Evolutionary conservation across 2,329 filamentous ascomycete genomes (phyloP), one percentile per base, ranked within the genome.

Genomic region (Colletotrichum theobromicola): DNA sequence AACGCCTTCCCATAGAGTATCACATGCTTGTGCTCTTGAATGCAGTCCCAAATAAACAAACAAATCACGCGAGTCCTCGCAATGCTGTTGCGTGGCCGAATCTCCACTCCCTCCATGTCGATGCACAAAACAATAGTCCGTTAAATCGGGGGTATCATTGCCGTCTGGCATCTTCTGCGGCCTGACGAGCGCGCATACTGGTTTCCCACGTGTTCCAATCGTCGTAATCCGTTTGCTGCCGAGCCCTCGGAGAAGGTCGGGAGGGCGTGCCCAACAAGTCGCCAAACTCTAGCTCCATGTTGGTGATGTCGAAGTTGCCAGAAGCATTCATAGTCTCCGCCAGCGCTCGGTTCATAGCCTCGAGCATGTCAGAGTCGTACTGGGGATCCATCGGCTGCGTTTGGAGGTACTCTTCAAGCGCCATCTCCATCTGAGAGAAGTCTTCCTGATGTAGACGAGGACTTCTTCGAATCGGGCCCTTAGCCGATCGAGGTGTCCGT

Each of bases 401-500:
- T 35, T 72, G 62, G 15, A 75, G 72, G 30, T 72, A 75, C 21
- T 75, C 72, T 42, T 75, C 72, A 32, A 75, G 46, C 7, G 68
- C 72, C 8, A 75, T 35, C 28, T 75, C 72, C 72, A 75, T 75
- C 53, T 75, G 72, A 7, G 62, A 30, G 12, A 75, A 75, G 37
- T 75, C 72, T 21, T 75, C 72, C 16, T 75, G 62, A 13, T 75
- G 68, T 28, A 75, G 46, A 24, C 72, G 72, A 50, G 72, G 72
- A 57, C 72, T 75, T 26, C 72, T 72, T 30, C 72, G 68, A 26
- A 75, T 57, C 9, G 46, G 68, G 28, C 57, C 63, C 57, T 67
- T 75, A 37, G 46, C 68, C 18, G 83, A 82, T 7, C 84, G 83
- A 3, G 87, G 80, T 26, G 85, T 88, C 76, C 84, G 84, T 15